phyloP scores from a whole-genome alignment of 306 rosid species.

The Prunus davidiana region DNA sequence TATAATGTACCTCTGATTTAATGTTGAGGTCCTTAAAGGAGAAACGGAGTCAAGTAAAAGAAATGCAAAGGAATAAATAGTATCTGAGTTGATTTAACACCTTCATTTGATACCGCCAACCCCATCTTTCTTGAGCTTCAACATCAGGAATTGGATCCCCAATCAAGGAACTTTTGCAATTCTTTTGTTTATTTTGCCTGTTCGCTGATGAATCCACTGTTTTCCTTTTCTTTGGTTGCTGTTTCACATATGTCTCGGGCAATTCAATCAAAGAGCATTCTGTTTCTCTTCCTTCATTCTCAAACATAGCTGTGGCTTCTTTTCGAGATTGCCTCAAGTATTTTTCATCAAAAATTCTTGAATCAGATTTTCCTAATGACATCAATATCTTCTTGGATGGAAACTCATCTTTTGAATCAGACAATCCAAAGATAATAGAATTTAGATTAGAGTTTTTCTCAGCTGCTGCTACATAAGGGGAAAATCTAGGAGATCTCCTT shows the following conservation, averaged over 20 bases:
- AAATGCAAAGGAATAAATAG: conserved; percentile 15
- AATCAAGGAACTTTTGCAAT: conserved; percentile 38
- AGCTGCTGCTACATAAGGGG: conserved; percentile 26
- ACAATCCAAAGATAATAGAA: conserved; percentile 24
- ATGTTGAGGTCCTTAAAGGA: neutral
- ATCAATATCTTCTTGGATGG: conserved; percentile 16
- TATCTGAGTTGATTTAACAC: conserved; percentile 32
- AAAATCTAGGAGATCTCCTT: conserved; percentile 46
- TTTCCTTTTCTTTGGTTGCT: conserved; percentile 34
- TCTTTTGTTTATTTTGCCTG: conserved; percentile 16
- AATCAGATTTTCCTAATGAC: conserved; percentile 25
- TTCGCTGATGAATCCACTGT: conserved; percentile 21
- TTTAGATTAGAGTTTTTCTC: conserved; percentile 3
- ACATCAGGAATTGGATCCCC: conserved; percentile 76
- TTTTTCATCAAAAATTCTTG: conserved; percentile 9
- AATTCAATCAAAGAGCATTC: conserved; percentile 29
- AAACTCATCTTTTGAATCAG: conserved; percentile 32
- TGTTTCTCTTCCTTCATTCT: conserved; percentile 29
- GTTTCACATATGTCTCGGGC: conserved; percentile 34
- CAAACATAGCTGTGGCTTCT: conserved; percentile 20
- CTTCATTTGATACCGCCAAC: conserved; percentile 92
- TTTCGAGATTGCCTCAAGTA: conserved; percentile 28
- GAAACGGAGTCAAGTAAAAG: neutral
- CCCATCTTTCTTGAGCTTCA: conserved; percentile 88
- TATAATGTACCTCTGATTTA: neutral